Evolutionary conservation across 139 green algal genomes (phyloP).

Genomic region (Coccomyxa sp.): DNA sequence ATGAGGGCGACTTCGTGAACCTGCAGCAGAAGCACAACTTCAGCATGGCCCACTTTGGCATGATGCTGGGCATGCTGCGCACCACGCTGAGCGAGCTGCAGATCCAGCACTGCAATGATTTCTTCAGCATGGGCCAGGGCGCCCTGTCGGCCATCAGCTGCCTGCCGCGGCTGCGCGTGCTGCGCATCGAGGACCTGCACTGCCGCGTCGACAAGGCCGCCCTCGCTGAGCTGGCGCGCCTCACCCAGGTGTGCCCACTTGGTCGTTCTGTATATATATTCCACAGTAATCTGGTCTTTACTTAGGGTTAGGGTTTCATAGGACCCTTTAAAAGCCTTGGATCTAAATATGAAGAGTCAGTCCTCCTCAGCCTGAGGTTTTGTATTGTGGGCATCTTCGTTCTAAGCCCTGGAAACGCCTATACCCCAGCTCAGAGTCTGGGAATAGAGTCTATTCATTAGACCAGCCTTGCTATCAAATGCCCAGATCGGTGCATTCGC

Average conservation of each 20-base stretch:
- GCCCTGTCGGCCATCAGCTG: slow-evolving; percentile 22
- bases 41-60: slow-evolving; percentile 39
- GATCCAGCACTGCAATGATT: slow-evolving; percentile 54
- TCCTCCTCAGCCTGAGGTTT: too few species aligned
- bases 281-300: too few species aligned
- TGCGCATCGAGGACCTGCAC: slow-evolving; percentile 48
- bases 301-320: too few species aligned
- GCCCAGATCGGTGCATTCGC: too few species aligned
- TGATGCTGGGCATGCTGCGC: slow-evolving; percentile 36
- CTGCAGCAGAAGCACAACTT: slow-evolving; percentile 58
- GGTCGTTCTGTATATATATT: too few species aligned
- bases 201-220: slow-evolving; percentile 26
- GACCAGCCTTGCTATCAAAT: too few species aligned
- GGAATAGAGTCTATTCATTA: too few species aligned
- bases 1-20: slow-evolving; percentile 50
- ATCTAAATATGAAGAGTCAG: too few species aligned
- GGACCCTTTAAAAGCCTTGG: too few species aligned
- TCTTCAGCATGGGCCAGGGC: slow-evolving; percentile 23
- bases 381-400: too few species aligned
- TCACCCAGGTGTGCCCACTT: slow-evolving; percentile 39
- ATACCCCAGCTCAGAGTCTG: too few species aligned
- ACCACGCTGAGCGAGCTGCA: slow-evolving; percentile 39
- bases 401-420: too few species aligned
- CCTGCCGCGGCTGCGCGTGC: slow-evolving; percentile 20
- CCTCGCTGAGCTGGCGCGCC: slow-evolving; percentile 27